Evolutionary conservation across 2,329 filamentous ascomycete species (phyloP).

Genomic region (Neurospora sp.): DNA sequence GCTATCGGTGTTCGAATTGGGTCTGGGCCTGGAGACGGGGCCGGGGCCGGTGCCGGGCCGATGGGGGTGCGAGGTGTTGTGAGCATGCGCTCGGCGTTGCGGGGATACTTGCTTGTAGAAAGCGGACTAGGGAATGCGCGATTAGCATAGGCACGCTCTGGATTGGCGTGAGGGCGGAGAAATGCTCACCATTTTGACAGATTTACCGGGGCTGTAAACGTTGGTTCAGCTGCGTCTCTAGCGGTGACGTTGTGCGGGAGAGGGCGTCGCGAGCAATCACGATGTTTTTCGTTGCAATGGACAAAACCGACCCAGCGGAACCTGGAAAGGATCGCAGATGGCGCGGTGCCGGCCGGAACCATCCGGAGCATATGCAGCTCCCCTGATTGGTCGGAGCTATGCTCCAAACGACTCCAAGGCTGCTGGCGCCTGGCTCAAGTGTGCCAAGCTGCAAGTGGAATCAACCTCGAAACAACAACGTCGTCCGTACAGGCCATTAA

Average conservation of each 20-base stretch:
- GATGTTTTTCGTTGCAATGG: conserved; percentile 10
- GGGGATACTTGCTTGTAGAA: conserved; percentile 49
- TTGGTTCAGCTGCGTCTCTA: conserved; percentile 7
- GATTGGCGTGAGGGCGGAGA: conserved; percentile 4
- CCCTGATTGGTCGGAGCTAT: conserved; percentile 27
- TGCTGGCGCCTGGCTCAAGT: not conserved
- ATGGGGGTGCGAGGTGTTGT: not conserved
- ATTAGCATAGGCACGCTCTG: conserved; percentile 19
- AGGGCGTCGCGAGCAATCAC: conserved; percentile 9
- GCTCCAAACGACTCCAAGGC: not conserved
- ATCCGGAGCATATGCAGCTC: conserved; percentile 9
- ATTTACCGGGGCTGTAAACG: conserved; percentile 9
- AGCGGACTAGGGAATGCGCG: conserved; percentile 25
- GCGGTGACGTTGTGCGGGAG: conserved; percentile 10
- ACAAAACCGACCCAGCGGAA: conserved; percentile 17
- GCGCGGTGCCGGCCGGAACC: conserved; percentile 11
- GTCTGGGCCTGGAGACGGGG: not conserved
- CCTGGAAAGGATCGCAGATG: conserved; percentile 15
- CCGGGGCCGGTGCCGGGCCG: not conserved
- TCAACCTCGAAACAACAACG: not conserved
- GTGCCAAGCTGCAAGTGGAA: not conserved
- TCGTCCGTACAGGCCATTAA: not conserved
- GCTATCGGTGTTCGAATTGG: conserved; percentile 4
- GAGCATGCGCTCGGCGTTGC: not conserved
- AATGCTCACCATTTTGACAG: conserved; percentile 48